Evolutionary conservation across 768 basidiomycete species (phyloP).

Genomic region (Tylopilus sp.): DNA sequence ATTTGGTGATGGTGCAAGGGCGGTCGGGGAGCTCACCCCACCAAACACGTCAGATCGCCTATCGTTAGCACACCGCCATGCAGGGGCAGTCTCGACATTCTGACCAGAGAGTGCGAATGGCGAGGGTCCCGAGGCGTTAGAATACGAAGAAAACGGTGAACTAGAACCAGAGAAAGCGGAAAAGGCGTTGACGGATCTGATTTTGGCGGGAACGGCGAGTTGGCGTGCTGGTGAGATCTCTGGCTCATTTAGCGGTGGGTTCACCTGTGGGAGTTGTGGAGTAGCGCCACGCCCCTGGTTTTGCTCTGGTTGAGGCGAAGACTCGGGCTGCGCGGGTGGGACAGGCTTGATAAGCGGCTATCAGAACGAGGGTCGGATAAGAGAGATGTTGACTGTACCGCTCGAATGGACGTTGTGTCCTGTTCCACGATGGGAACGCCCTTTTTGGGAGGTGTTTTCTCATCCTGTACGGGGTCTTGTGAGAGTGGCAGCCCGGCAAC

Average conservation of each 20-base stretch:
- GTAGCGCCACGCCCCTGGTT: slow-evolving; percentile 15
- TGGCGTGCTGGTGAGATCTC: slow-evolving; percentile 9
- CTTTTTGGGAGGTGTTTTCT: background rate
- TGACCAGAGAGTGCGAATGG: slow-evolving; percentile 22
- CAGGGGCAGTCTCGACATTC: slow-evolving; percentile 18
- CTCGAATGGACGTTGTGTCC: slow-evolving; percentile 4
- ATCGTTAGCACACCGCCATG: slow-evolving; percentile 22
- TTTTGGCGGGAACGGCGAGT: slow-evolving; percentile 5
- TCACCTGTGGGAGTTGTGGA: slow-evolving; percentile 5
- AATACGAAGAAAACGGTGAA: slow-evolving; percentile 35
- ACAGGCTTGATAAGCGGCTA: slow-evolving; percentile 11
- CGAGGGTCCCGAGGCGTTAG: slow-evolving; percentile 21
- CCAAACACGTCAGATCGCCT: slow-evolving; percentile 9
- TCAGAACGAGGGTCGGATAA: slow-evolving; percentile 6
- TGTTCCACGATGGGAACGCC: slow-evolving; percentile 1
- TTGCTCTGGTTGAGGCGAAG: slow-evolving; percentile 3
- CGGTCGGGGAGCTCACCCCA: background rate
- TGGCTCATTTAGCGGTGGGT: slow-evolving; percentile 5
- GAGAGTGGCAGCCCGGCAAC: slow-evolving; percentile 7
- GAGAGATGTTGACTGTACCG: slow-evolving; percentile 13
- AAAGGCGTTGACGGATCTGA: slow-evolving; percentile 29
- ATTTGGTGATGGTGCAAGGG: slow-evolving; percentile 22
- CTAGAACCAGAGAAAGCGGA: slow-evolving; percentile 36
- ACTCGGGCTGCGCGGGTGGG: background rate
- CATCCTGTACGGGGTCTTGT: slow-evolving; percentile 12